Base-by-base conservation (phyloP, 176 grass and related monocot species). In the Avena atlantica region DNA sequence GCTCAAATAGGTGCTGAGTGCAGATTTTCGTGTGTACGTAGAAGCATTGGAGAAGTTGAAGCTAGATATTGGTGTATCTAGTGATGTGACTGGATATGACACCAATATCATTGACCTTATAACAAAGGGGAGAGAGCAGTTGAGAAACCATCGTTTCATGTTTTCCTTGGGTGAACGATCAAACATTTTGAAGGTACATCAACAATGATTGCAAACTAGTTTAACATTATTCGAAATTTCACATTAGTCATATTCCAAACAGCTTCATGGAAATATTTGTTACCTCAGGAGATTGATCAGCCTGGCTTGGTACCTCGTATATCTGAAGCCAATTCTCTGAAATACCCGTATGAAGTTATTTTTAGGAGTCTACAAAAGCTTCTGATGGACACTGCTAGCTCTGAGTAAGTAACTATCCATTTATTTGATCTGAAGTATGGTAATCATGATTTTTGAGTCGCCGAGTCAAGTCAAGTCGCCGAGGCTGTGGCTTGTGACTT, bases 321-420 rank as follows among this genome's bases (percentile, higher is more conserved):
- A 93, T 92, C 92, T 84, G 82, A 95, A 89, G 92, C 72, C 64
- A 97, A 88, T 69, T 91, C 91, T 81, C 31, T 81, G 10, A 97
- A 90, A 89, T 95, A 91, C 77, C 89, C 89, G 34, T 97, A 95
- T 79, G 95, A 97, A 84, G 91, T 86, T 74, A 90, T 97, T 85
- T 97, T 97, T 88, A 95, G 92, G 74, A 97, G 95, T 76, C 65
- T 95, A 50, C 93, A 94, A 60, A 97, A 97, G 31, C 95, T 97
- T 89, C 78, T 95, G 89, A 97, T 97, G 89, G 95, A 97, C 86
- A 95, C 95, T 75, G 92, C 92, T 65, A 95, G 90, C 76, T 97
- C 95, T 82, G 92, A 97, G 95, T 97, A 93, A 24, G 78, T 47
- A 12, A 80, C 8, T 47, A 24, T 55, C 4, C 76, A 92, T 69